Percentiles rank a stretch among this genome's conserved stretches.
Conservation (phyloP, 345 rosid species). For the Eutrema yunnanense region DNA sequence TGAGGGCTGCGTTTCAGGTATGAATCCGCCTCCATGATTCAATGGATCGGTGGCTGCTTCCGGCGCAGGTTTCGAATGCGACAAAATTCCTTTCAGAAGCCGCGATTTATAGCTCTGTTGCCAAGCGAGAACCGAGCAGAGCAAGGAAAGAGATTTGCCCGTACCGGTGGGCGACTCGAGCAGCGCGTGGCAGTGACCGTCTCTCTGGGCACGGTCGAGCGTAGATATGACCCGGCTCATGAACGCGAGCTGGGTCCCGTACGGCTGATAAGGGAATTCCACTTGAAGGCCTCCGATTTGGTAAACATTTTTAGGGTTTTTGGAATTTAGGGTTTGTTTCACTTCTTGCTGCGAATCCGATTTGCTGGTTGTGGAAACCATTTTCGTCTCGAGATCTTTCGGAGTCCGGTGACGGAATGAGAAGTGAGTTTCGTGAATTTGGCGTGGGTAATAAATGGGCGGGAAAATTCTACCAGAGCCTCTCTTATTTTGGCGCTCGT, state of each 20-base stretch:
- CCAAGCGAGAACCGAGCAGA: conserved; percentile 93
- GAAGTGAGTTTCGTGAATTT: not conserved
- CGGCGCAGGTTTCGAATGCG: conserved; percentile 52
- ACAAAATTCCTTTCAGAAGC: conserved; percentile 32
- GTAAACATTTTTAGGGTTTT: conserved; percentile 40
- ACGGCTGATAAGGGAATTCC: conserved; percentile 87
- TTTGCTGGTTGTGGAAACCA: conserved; percentile 31
- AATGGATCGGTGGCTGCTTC: conserved; percentile 78
- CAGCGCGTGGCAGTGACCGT: conserved; percentile 81
- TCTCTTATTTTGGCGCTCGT: conserved; percentile 12
- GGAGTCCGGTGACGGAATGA: not conserved
- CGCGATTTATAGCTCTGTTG: conserved; percentile 51
- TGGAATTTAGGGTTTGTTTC: conserved; percentile 33
- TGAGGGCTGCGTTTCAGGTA: conserved; percentile 72
- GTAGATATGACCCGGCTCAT: conserved; percentile 92
- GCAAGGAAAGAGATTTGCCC: conserved; percentile 94
- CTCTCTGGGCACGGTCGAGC: conserved; percentile 80
- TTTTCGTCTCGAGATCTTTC: not conserved
- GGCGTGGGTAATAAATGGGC: not conserved
- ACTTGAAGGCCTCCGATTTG: conserved; percentile 73
- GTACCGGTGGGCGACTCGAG: conserved; percentile 99
- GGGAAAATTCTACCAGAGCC: conserved; percentile 13
- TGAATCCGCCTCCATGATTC: conserved; percentile 79
- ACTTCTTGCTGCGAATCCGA: conserved; percentile 23
- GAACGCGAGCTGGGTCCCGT: conserved; percentile 92